These are phyloP conservation scores for Hypoxylon sp. DNA, from an alignment of 2,329 filamentous ascomycete genomes.

Conservation along the genomic window DNA sequence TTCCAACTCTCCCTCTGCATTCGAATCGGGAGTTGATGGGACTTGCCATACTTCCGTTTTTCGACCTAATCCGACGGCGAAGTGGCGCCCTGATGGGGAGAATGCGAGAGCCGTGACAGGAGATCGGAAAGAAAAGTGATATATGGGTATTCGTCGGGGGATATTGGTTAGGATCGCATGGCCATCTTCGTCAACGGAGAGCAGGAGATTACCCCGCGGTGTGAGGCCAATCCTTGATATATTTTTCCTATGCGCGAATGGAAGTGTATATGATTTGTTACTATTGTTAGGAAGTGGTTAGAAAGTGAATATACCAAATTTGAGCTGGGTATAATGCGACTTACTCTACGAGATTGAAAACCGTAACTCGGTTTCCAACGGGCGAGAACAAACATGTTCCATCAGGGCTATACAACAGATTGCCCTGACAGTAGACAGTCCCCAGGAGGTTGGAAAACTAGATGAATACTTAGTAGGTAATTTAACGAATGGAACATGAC, in stretches of 20 bases:
- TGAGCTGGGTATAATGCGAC: conserved; percentile 46
- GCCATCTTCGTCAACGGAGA: conserved; percentile 95
- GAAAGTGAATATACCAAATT: conserved; percentile 1
- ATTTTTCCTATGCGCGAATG: conserved; percentile 94
- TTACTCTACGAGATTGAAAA: conserved; percentile 97
- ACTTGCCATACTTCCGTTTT: conserved; percentile 97
- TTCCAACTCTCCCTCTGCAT: conserved; percentile 84
- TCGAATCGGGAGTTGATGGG: conserved; percentile 87
- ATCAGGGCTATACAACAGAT: conserved; percentile 95
- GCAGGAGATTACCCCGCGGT: conserved; percentile 89
- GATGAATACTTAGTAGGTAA: conserved; percentile 26
- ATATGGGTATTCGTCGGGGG: conserved; percentile 85
- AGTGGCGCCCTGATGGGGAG: conserved; percentile 90
- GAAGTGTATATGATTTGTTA: conserved; percentile 89
- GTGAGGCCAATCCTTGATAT: conserved; percentile 90
- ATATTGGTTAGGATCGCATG: conserved; percentile 94
- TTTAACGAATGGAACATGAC: neutral
- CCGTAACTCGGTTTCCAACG: conserved; percentile 94
- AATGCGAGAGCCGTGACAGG: conserved; percentile 87
- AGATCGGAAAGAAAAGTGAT: conserved; percentile 96
- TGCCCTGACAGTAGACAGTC: conserved; percentile 98
- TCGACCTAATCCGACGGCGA: conserved; percentile 88
- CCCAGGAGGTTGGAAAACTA: conserved; percentile 98
- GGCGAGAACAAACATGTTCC: conserved; percentile 96
- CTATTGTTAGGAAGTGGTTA: conserved; percentile 63